Percentiles rank a stretch among this genome's conserved stretches.
phyloP scores from a whole-genome alignment of 2,329 filamentous ascomycete genomes.

The Bretziella fagacearum region DNA sequence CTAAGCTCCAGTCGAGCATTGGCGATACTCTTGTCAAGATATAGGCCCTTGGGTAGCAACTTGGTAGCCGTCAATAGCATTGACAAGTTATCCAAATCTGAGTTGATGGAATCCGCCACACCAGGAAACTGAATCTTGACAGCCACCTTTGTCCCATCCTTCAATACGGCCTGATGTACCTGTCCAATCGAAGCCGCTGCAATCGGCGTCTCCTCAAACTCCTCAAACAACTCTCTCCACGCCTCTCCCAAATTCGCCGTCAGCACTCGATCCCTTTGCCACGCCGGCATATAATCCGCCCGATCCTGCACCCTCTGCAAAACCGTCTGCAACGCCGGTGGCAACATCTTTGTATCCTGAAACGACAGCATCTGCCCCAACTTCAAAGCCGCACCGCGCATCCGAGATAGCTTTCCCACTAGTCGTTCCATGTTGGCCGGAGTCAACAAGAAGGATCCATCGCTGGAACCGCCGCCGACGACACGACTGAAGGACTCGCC shows the following conservation, averaged over 20 bases:
- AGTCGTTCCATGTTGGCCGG: slow-evolving; percentile 82
- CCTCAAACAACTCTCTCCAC: slow-evolving; percentile 68
- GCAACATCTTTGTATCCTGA: slow-evolving; percentile 91
- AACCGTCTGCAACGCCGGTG: slow-evolving; percentile 70
- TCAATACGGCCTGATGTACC: slow-evolving; percentile 72
- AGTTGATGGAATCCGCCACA: slow-evolving; percentile 89
- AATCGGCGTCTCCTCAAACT: slow-evolving; percentile 81
- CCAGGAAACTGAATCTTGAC: slow-evolving; percentile 98
- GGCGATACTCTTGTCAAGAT: slow-evolving; percentile 91
- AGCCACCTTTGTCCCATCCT: slow-evolving; percentile 59
- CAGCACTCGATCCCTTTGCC: slow-evolving; percentile 76
- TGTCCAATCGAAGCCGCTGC: slow-evolving; percentile 95
- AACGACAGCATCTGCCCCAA: slow-evolving; percentile 97
- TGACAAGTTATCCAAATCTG: slow-evolving; percentile 83
- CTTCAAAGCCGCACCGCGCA: slow-evolving; percentile 95
- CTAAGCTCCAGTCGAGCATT: slow-evolving; percentile 82
- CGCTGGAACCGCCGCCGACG: slow-evolving; percentile 44
- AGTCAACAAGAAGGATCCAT: slow-evolving; percentile 65
- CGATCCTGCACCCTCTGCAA: slow-evolving; percentile 89
- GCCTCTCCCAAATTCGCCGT: slow-evolving; percentile 58
- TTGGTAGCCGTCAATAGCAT: slow-evolving; percentile 80
- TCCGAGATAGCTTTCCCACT: slow-evolving; percentile 80
- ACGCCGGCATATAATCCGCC: slow-evolving; percentile 95
- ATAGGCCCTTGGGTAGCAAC: slow-evolving; percentile 78
- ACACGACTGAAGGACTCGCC: slow-evolving; percentile 69